Percentiles rank a stretch among this genome's conserved stretches.
Conservation (phyloP, 495 filamentous ascomycete species). For the Talaromyces thailandensis region DNA sequence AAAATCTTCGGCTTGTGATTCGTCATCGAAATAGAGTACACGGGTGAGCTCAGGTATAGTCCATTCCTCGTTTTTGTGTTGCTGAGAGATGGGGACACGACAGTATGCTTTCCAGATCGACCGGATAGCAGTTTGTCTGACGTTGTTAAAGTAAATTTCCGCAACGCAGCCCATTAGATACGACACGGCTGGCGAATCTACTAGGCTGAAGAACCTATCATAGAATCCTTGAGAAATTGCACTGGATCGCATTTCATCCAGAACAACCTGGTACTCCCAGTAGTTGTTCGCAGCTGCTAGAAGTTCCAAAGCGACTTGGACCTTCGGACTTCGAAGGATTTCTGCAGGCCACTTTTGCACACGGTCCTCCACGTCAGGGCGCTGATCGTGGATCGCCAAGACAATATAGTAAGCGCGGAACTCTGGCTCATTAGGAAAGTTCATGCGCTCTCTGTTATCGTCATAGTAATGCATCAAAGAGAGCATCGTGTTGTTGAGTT, state of each 20-base stretch:
- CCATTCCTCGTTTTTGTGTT: conserved; percentile 68
- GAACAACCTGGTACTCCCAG: conserved; percentile 52
- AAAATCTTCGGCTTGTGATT: conserved; percentile 60
- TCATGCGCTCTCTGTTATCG: conserved; percentile 47
- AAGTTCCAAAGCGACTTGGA: conserved; percentile 59
- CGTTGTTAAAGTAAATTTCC: conserved; percentile 76
- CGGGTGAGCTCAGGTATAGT: conserved; percentile 55
- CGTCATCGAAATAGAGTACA: conserved; percentile 64
- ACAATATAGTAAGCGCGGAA: conserved; percentile 87
- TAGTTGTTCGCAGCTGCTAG: conserved; percentile 60
- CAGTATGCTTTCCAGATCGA: conserved; percentile 53
- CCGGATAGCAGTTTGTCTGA: conserved; percentile 69
- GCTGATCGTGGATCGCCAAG: conserved; percentile 64
- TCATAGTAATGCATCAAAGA: conserved; percentile 88
- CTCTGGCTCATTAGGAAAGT: conserved; percentile 70
- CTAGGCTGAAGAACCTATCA: conserved; percentile 63
- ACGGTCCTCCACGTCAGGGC: conserved; percentile 61
- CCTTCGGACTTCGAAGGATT: conserved; percentile 44
- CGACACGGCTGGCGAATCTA: conserved; percentile 60
- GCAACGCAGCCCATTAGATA: conserved; percentile 93
- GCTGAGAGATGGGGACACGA: conserved; percentile 47
- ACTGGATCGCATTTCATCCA: conserved; percentile 47
- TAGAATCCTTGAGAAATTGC: conserved; percentile 55
- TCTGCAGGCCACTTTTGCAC: conserved; percentile 62
- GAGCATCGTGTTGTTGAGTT: conserved; percentile 77